Evolutionary conservation across 495 filamentous ascomycete species (phyloP).

Genomic region (Penicillium riverlandense): DNA sequence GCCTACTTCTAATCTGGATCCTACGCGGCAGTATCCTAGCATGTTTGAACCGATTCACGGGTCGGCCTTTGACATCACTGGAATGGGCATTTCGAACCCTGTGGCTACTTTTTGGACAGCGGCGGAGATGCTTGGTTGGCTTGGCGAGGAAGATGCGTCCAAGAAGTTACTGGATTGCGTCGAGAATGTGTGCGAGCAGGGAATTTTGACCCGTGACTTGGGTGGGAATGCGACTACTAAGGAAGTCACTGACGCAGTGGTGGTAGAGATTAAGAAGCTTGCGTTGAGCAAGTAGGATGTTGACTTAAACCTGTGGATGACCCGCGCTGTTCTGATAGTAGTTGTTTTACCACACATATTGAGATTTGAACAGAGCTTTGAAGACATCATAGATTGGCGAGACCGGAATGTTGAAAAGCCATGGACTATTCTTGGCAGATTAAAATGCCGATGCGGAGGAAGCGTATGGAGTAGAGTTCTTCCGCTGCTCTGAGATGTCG

Average conservation of each 20-base stretch:
- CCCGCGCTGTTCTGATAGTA: background rate
- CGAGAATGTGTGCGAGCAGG: slow-evolving; percentile 52
- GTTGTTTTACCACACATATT: background rate
- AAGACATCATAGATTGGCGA: slow-evolving; percentile 6
- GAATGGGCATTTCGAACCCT: slow-evolving; percentile 65
- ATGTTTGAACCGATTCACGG: slow-evolving; percentile 68
- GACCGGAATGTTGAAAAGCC: slow-evolving; percentile 8
- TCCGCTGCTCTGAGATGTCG: background rate
- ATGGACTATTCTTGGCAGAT: slow-evolving; percentile 1
- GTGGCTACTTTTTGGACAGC: slow-evolving; percentile 65
- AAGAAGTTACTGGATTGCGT: slow-evolving; percentile 50
- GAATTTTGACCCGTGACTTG: slow-evolving; percentile 55
- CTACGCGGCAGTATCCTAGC: slow-evolving; percentile 49
- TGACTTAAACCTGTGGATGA: background rate
- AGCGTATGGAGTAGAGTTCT: slow-evolving; percentile 9
- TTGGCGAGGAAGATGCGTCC: slow-evolving; percentile 50
- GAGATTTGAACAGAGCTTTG: background rate
- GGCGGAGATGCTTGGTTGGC: slow-evolving; percentile 61
- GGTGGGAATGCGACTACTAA: slow-evolving; percentile 47
- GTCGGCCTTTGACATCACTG: slow-evolving; percentile 65
- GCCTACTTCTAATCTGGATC: slow-evolving; percentile 59
- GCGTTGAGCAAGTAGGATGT: background rate
- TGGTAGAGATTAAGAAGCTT: slow-evolving; percentile 45
- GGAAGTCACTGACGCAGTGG: slow-evolving; percentile 56
- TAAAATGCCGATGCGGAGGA: slow-evolving; percentile 21